phyloP scores from a whole-genome alignment of 345 rosid species.

The Eucalyptus globulus region DNA sequence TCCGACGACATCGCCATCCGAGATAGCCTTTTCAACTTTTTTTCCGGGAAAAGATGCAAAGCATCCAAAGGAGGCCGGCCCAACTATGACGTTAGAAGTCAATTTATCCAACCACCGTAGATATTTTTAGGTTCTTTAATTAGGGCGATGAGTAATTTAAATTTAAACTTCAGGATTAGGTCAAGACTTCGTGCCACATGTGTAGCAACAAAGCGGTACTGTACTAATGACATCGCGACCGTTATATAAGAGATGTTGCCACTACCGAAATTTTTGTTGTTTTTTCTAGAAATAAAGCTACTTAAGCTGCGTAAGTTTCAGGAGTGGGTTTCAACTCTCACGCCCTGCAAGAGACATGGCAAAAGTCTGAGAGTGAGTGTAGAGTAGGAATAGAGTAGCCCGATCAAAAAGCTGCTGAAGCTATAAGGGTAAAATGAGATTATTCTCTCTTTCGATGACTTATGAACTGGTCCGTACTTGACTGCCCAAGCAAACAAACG shows the following conservation, averaged over 20 bases:
- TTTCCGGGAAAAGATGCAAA: background rate
- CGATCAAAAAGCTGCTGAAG: too few relatives aligned
- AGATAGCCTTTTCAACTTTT: background rate
- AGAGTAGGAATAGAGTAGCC: too few relatives aligned
- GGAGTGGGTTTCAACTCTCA: too few relatives aligned
- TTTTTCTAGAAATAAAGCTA: background rate
- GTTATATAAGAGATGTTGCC: background rate
- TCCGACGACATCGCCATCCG: background rate
- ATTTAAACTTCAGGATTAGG: background rate
- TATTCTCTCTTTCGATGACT: too few relatives aligned
- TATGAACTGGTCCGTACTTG: background rate
- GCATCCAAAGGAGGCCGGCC: background rate
- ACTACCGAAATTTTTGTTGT: background rate
- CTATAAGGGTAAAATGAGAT: too few relatives aligned
- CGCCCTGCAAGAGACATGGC: too few relatives aligned
- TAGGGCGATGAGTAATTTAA: background rate
- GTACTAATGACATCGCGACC: background rate
- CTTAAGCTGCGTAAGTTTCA: background rate
- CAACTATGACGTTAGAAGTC: background rate
- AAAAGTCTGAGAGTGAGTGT: too few relatives aligned
- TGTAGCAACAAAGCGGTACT: background rate
- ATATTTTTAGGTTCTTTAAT: background rate
- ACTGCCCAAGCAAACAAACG: background rate
- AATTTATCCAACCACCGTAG: background rate
- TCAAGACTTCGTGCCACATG: background rate